Conservation (phyloP, 768 basidiomycete genomes). For the Hypsizygus marmoreus region DNA sequence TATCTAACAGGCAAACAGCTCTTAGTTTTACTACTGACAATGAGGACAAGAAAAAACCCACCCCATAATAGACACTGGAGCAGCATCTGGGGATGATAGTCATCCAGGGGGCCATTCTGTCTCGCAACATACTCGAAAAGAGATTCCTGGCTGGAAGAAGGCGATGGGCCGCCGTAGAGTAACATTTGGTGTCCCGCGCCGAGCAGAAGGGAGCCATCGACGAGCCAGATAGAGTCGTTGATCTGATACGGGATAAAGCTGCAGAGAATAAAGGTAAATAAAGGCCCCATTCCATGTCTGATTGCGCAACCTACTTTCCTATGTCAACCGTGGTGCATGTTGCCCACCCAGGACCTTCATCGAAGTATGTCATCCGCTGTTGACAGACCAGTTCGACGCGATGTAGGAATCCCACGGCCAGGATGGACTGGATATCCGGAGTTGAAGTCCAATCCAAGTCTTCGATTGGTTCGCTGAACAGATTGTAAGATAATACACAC, state of each 20-base stretch:
- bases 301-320: slow-evolving; percentile 50
- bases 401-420: slow-evolving; percentile 84
- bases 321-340: slow-evolving; percentile 72
- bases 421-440: slow-evolving; percentile 84
- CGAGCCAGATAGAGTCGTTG: slow-evolving; percentile 89
- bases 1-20: slow-evolving; percentile 59
- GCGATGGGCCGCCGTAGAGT: slow-evolving; percentile 61
- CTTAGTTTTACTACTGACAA: background rate
- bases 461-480: slow-evolving; percentile 57
- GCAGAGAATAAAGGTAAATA: slow-evolving; percentile 5
- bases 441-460: slow-evolving; percentile 96
- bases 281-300: too few relatives aligned
- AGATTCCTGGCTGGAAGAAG: slow-evolving; percentile 37
- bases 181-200: slow-evolving; percentile 84
- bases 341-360: slow-evolving; percentile 78
- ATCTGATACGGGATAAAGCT: slow-evolving; percentile 81
- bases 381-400: slow-evolving; percentile 88
- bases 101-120: slow-evolving; percentile 82
- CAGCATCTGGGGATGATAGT: slow-evolving; percentile 93
- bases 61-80: slow-evolving; percentile 93
- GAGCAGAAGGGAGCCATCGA: slow-evolving; percentile 78
- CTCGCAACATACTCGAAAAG: slow-evolving; percentile 83
- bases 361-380: slow-evolving; percentile 90
- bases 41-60: slow-evolving; percentile 26
- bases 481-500: background rate